Conservation (phyloP, 345 rosid species). For the Boechera stricta region DNA sequence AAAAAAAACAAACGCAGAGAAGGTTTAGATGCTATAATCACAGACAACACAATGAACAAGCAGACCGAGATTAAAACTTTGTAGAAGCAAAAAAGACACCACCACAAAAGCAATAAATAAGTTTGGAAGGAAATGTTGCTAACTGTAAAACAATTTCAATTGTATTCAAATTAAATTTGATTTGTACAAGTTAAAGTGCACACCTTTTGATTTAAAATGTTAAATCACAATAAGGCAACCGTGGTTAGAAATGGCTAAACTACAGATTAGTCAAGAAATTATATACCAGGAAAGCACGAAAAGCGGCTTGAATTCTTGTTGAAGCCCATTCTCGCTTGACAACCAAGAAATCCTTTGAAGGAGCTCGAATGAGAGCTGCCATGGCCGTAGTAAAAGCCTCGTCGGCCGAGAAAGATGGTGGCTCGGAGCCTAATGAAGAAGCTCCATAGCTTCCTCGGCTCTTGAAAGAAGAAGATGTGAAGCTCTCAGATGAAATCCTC, state of each 20-base stretch:
- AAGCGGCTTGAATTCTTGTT: slow-evolving; percentile 84
- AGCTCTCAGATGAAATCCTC: slow-evolving; percentile 49
- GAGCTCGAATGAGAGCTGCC: slow-evolving; percentile 80
- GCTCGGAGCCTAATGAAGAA: slow-evolving; percentile 44
- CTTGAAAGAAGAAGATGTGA: slow-evolving; percentile 43
- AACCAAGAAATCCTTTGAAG: slow-evolving; percentile 65
- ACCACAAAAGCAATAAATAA: not conserved
- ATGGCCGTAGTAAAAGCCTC: slow-evolving; percentile 67
- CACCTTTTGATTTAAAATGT: not conserved
- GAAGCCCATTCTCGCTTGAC: slow-evolving; percentile 89
- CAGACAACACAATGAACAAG: not conserved
- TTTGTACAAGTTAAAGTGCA: not conserved
- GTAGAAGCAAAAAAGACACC: not conserved
- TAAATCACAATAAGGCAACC: not conserved
- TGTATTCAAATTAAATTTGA: not conserved
- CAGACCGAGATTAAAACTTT: not conserved
- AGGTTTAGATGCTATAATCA: not conserved
- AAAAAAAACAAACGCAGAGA: not conserved
- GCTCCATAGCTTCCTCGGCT: slow-evolving; percentile 39
- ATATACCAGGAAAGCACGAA: slow-evolving; percentile 78
- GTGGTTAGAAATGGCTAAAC: not conserved
- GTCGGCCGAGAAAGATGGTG: slow-evolving; percentile 46
- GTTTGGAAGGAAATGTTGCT: not conserved
- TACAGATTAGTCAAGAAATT: not conserved
- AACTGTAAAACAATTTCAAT: not conserved